These are phyloP conservation scores for Coniochaeta sp. DNA, from an alignment of 2,329 filamentous ascomycete genomes.

Conservation along the genomic window DNA sequence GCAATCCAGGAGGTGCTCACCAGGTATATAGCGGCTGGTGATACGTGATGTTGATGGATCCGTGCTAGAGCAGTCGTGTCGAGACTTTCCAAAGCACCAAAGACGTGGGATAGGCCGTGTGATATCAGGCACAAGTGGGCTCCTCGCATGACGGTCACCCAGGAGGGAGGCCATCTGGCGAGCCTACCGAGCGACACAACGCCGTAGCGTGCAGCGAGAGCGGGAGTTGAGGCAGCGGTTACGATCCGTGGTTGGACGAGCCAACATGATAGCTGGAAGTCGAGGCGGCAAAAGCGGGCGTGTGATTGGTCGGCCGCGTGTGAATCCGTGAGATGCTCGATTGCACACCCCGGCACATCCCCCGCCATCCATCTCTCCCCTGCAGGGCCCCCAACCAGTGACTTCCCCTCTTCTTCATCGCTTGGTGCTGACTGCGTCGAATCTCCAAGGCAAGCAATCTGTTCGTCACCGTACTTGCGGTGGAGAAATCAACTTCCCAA, in stretches of 20 bases:
- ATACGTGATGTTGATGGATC: conserved; percentile 21
- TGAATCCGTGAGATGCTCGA: not conserved
- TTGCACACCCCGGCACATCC: conserved; percentile 5
- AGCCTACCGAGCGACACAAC: not conserved
- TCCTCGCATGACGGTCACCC: not conserved
- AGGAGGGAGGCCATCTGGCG: not conserved
- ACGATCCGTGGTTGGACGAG: conserved; percentile 33
- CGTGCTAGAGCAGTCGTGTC: conserved; percentile 11
- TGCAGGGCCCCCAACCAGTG: not conserved
- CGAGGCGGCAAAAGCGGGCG: conserved; percentile 24
- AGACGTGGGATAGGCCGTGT: not conserved
- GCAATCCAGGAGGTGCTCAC: conserved; percentile 16
- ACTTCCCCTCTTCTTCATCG: not conserved
- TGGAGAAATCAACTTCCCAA: too few relatives aligned
- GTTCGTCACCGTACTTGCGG: not conserved
- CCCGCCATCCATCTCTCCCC: conserved; percentile 13
- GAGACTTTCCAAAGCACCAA: not conserved
- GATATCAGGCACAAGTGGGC: conserved; percentile 1
- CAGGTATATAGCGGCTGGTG: conserved; percentile 53
- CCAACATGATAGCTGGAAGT: conserved; percentile 21
- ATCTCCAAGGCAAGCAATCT: not conserved
- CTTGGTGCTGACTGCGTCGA: not conserved
- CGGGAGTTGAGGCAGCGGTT: conserved; percentile 15
- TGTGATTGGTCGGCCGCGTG: conserved; percentile 12
- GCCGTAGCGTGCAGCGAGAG: conserved; percentile 8